Conservation (phyloP, 495 filamentous ascomycete genomes). For the Aspergillus coremiiformis region DNA sequence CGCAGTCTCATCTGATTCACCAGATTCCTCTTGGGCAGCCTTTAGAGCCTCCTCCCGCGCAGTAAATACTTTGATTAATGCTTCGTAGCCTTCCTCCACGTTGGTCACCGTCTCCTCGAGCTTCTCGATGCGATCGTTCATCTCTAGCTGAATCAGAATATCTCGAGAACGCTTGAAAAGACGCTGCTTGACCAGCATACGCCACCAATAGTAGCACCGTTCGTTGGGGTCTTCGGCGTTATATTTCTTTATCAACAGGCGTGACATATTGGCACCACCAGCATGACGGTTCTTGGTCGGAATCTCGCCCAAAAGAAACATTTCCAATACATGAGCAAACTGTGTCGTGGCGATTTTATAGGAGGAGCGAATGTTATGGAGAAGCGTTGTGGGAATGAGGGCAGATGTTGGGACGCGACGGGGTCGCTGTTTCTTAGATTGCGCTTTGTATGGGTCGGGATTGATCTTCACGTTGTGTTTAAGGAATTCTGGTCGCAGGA, state of each 20-base stretch:
- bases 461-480: slow-evolving; percentile 40
- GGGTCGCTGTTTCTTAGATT: slow-evolving; percentile 31
- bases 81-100: slow-evolving; percentile 77
- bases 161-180: slow-evolving; percentile 73
- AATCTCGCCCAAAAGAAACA: slow-evolving; percentile 75
- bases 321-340: slow-evolving; percentile 78
- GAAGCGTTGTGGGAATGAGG: slow-evolving; percentile 53
- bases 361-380: slow-evolving; percentile 53
- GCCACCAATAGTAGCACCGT: slow-evolving; percentile 70
- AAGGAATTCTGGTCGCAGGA: slow-evolving; percentile 45
- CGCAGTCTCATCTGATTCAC: slow-evolving; percentile 17
- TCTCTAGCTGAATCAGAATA: slow-evolving; percentile 68
- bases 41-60: slow-evolving; percentile 28
- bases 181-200: slow-evolving; percentile 71
- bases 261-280: slow-evolving; percentile 43
- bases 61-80: slow-evolving; percentile 50
- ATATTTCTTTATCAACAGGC: slow-evolving; percentile 47
- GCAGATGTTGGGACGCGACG: slow-evolving; percentile 49
- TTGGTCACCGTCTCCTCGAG: slow-evolving; percentile 67
- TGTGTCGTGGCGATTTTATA: slow-evolving; percentile 82
- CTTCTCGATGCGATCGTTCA: slow-evolving; percentile 68
- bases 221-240: slow-evolving; percentile 49
- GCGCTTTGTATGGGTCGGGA: slow-evolving; percentile 31
- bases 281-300: slow-evolving; percentile 52
- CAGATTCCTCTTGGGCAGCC: slow-evolving; percentile 16